Evolutionary conservation across 352 stramenopile genomes (phyloP).

Genomic region (Plasmopara viticola): DNA sequence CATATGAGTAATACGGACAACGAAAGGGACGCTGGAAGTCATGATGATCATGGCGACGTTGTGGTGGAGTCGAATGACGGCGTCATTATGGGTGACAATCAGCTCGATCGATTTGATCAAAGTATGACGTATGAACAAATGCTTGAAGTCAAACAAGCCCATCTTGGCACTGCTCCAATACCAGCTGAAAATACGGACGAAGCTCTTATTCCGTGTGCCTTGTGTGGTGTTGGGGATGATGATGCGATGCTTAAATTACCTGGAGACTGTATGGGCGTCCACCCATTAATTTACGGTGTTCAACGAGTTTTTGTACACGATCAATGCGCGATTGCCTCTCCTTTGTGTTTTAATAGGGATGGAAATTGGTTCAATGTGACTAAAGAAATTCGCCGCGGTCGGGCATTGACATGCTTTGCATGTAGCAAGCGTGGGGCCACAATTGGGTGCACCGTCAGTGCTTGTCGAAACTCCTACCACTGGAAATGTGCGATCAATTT

Average conservation of each 20-base stretch:
- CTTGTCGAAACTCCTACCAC: constrained; percentile 70
- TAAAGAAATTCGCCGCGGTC: constrained; percentile 73
- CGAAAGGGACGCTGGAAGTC: constrained; percentile 7
- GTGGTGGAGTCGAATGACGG: constrained; percentile 80
- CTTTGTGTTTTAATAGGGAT: constrained; percentile 70
- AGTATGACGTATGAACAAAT: constrained; percentile 58
- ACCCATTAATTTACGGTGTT: constrained; percentile 57
- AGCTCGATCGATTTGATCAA: constrained; percentile 73
- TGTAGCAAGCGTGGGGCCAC: constrained; percentile 75
- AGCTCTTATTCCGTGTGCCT: constrained; percentile 66
- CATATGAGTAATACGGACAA: constrained; percentile 3
- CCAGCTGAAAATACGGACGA: constrained; percentile 28
- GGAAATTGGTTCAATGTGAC: constrained; percentile 81
- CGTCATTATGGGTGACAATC: constrained; percentile 76
- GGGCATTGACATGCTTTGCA: constrained; percentile 52
- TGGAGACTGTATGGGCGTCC: constrained; percentile 62
- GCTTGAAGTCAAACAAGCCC: constrained; percentile 44
- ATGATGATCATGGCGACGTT: constrained; percentile 33
- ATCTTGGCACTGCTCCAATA: constrained; percentile 22
- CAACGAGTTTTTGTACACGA: constrained; percentile 84
- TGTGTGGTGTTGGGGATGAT: constrained; percentile 69
- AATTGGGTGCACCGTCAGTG: constrained; percentile 59
- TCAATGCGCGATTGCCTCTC: constrained; percentile 79
- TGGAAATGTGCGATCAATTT: constrained; percentile 74
- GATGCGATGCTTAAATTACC: constrained; percentile 68